Percentiles rank a stretch among this genome's conserved stretches.
These are phyloP conservation scores for Penicillium griseofulvum DNA, from an alignment of 2,329 filamentous ascomycete species.

Conservation along the genomic window DNA sequence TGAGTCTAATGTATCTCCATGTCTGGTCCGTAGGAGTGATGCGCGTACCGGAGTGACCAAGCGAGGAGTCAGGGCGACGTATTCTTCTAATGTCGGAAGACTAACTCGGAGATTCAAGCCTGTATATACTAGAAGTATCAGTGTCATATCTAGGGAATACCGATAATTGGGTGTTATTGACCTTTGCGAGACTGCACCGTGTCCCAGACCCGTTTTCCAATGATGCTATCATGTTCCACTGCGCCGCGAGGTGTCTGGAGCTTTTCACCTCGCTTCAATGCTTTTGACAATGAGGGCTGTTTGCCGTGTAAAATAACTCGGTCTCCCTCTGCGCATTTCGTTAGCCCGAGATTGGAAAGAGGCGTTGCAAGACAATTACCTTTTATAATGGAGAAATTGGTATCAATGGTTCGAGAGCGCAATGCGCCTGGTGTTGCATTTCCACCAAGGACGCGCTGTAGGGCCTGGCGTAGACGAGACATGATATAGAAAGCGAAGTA, in stretches of 20 bases:
- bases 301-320: conserved; percentile 42
- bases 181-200: conserved; percentile 56
- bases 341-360: conserved; percentile 6
- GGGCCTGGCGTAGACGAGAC: conserved; percentile 35
- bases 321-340: conserved; percentile 42
- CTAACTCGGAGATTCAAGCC: conserved; percentile 53
- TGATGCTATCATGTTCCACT: conserved; percentile 55
- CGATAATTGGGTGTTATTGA: conserved; percentile 10
- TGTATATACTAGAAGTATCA: conserved; percentile 13
- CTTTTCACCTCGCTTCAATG: conserved; percentile 39
- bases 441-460: conserved; percentile 32
- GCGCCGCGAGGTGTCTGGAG: conserved; percentile 36
- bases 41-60: conserved; percentile 69
- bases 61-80: conserved; percentile 65
- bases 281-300: conserved; percentile 42
- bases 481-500: conserved; percentile 18
- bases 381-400: conserved; percentile 40
- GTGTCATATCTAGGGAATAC: not conserved
- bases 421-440: conserved; percentile 16
- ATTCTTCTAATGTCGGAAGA: conserved; percentile 69
- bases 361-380: conserved; percentile 23
- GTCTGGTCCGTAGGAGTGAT: not conserved
- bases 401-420: conserved; percentile 33
- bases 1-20: conserved; percentile 11
- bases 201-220: conserved; percentile 62